Evolutionary conservation across 345 rosid species (phyloP), one percentile per base, ranked within the genome.

Genomic region (Eucalyptus sp.): DNA sequence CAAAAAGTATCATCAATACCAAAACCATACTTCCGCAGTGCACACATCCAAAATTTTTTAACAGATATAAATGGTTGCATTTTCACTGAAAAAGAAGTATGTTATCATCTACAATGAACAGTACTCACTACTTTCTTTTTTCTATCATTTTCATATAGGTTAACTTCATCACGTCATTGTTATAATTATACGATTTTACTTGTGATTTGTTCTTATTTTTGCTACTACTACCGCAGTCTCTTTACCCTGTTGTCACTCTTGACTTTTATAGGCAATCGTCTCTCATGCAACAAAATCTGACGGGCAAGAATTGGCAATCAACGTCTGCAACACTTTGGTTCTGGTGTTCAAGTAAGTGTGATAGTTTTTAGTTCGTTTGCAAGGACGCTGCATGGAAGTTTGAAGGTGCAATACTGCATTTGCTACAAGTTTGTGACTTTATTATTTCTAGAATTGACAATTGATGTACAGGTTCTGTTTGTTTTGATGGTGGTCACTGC

Each of bases 311-410:
- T 93, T 96, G 86, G 97, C 99, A 7, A 94, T 96, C 76, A 96
- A 97, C 92, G 96, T 97, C 48, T 97, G 95, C 94, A 96, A 96
- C 92, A 97, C 99, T 71, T 96, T 97, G 7, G 92, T 96, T 90
- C 88, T 97, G 88, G 96, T 96, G 90, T 97, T 96, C 91, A 96
- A 97, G 99, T 96, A 90, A 94, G 98, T 90, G 5, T 27, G 37
- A 18, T 17, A 27, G 79, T 85, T 27, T 33, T 60, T 88, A 49
- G 29, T 52, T 86, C n/a, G 29, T 24, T 80, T 80, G 29, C 31
- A 24, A 66, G 79, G 79, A 17, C 6, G 6, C 52, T 13, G 17
- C 52, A 4, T 14, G 52, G 52, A 17, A 4, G 17, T 50, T 13
- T 14, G 52, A 50, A 50, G 17, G 52, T 50, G 16, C 52, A 14